phyloP scores from a whole-genome alignment of 225 moss, liverwort and hornwort species.

The Polytrichum formosum region DNA sequence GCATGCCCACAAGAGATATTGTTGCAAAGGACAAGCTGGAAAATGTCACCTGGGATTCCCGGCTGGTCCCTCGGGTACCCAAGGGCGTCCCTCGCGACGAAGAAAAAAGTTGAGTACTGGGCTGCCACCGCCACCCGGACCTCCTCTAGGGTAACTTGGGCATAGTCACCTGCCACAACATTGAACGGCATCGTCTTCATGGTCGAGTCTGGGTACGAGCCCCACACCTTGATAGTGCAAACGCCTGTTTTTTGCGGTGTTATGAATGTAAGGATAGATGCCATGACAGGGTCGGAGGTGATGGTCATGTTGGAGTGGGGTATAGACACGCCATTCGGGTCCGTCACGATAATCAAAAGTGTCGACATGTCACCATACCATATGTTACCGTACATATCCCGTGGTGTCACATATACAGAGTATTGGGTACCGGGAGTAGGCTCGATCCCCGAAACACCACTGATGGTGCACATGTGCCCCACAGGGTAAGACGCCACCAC shows the following conservation, averaged over 20 bases:
- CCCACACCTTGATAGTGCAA: conserved; percentile 6
- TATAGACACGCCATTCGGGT: conserved; percentile 3
- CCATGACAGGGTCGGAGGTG: conserved; percentile 8
- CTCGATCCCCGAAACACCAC: conserved; percentile 15
- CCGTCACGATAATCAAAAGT: conserved; percentile 12
- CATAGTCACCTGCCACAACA: conserved; percentile 30
- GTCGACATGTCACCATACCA: conserved; percentile 27
- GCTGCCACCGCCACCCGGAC: conserved; percentile 13
- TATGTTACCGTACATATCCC: conserved; percentile 25
- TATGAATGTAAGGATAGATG: conserved; percentile 20
- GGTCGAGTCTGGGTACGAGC: conserved; percentile 11
- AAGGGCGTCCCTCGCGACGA: conserved; percentile 25
- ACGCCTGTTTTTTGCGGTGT: conserved; percentile 17
- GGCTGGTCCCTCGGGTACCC: conserved; percentile 25
- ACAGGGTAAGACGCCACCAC: conserved; percentile 16
- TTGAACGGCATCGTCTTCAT: conserved; percentile 3
- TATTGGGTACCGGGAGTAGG: conserved; percentile 23
- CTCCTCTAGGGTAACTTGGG: conserved; percentile 19
- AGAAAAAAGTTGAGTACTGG: conserved; percentile 26
- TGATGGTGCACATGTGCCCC: conserved; percentile 24
- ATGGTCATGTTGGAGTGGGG: conserved; percentile 8
- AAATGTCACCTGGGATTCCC: conserved; percentile 19
- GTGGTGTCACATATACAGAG: conserved; percentile 24
- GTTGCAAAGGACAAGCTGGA: conserved; percentile 15
- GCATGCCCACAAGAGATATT: conserved; percentile 13